Evolutionary conservation across 257 asterid species (phyloP).

Genomic region (Solanum arcanum): DNA sequence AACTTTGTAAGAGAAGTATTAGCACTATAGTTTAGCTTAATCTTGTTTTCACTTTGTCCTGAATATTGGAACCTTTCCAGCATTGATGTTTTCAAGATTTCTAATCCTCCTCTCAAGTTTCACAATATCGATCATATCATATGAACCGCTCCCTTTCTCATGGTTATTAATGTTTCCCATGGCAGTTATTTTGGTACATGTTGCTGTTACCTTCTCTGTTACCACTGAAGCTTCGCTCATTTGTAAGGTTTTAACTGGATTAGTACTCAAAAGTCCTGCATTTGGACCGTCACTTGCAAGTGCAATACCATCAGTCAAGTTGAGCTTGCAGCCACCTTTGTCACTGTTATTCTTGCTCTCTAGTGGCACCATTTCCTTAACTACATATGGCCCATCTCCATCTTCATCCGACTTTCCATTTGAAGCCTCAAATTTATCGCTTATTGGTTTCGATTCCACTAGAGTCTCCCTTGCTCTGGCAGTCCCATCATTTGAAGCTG

Average conservation of each 20-base stretch:
- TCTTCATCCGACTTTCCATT: background rate
- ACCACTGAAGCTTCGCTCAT: background rate
- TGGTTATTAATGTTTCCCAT: background rate
- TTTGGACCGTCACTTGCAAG: background rate
- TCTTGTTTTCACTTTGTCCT: background rate
- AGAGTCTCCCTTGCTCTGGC: background rate
- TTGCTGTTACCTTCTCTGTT: background rate
- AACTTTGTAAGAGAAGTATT: background rate
- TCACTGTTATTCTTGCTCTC: background rate
- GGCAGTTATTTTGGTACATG: background rate
- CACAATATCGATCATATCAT: background rate
- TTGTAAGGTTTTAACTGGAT: background rate
- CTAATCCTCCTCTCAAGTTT: slow-evolving; percentile 2
- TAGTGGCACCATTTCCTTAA: background rate
- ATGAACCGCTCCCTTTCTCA: background rate
- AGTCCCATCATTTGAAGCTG: background rate
- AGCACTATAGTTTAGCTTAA: background rate
- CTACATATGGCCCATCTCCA: background rate
- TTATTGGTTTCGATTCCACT: background rate
- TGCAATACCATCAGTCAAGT: background rate
- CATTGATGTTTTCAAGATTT: background rate
- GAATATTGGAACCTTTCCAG: background rate
- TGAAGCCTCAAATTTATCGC: background rate
- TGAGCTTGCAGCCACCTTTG: background rate
- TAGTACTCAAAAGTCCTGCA: background rate